These are phyloP conservation scores for Arabidopsis hybrid DNA, from an alignment of 441 rosid genomes.

Conservation along the genomic window DNA sequence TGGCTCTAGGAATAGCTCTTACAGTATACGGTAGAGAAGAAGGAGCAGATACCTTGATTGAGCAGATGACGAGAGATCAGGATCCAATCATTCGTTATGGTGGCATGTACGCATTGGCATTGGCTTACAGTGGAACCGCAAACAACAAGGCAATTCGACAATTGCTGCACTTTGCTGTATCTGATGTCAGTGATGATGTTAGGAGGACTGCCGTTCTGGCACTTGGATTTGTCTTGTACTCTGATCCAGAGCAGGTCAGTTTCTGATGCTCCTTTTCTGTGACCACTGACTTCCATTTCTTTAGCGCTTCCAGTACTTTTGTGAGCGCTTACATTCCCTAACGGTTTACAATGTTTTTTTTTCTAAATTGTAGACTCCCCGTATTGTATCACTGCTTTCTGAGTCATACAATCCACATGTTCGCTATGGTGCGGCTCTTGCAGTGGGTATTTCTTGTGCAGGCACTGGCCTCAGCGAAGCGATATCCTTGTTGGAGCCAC, in stretches of 20 bases:
- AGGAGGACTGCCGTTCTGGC: conserved; percentile 98
- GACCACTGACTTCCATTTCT: conserved; percentile 16
- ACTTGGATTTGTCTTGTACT: conserved; percentile 94
- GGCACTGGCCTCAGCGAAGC: conserved; percentile 98
- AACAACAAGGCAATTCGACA: conserved; percentile 99
- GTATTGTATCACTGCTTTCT: conserved; percentile 89
- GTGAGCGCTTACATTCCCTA: conserved; percentile 10
- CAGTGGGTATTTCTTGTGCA: conserved; percentile 98
- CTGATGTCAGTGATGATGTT: conserved; percentile 97
- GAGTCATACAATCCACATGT: conserved; percentile 99
- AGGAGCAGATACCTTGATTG: conserved; percentile 95
- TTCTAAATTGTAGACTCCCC: conserved; percentile 73
- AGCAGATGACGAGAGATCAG: conserved; percentile 97
- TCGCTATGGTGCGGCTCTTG: conserved; percentile 98
- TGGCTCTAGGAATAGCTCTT: conserved; percentile 94
- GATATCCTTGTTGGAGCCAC: conserved; percentile 90
- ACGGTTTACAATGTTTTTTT: conserved; percentile 32
- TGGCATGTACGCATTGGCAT: conserved; percentile 96
- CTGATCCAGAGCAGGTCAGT: conserved; percentile 93
- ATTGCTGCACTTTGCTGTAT: conserved; percentile 96
- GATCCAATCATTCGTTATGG: conserved; percentile 98
- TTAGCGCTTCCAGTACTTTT: conserved; percentile 9
- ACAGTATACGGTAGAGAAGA: conserved; percentile 98
- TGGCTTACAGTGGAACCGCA: conserved; percentile 97
- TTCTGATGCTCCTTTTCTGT: conserved; percentile 25